phyloP scores from a whole-genome alignment of 2,329 filamentous ascomycete species.

The Elsinoe necatrix region DNA sequence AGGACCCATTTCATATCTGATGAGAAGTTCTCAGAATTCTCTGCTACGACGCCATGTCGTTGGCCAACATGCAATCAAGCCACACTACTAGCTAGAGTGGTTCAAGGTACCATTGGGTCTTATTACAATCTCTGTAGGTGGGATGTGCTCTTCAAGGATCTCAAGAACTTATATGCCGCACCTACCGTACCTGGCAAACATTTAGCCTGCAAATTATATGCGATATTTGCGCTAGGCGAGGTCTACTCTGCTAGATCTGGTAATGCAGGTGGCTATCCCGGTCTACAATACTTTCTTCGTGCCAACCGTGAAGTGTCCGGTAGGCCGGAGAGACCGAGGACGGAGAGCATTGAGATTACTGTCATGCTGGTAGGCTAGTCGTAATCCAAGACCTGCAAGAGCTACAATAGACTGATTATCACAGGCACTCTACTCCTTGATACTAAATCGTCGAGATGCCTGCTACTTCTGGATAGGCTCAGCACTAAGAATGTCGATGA shows the following conservation, averaged over 20 bases:
- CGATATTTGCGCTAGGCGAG: slow-evolving; percentile 41
- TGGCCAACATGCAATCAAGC: slow-evolving; percentile 36
- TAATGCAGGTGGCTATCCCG: slow-evolving; percentile 33
- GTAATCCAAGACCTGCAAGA: background rate
- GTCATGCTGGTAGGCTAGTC: slow-evolving; percentile 36
- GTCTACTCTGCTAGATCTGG: slow-evolving; percentile 37
- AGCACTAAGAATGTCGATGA: slow-evolving; percentile 37
- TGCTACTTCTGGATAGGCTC: slow-evolving; percentile 39
- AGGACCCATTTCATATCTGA: slow-evolving; percentile 29
- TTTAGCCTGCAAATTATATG: slow-evolving; percentile 36
- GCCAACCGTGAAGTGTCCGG: slow-evolving; percentile 35
- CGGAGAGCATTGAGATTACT: slow-evolving; percentile 39
- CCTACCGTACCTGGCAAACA: slow-evolving; percentile 29
- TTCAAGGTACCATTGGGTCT: slow-evolving; percentile 34
- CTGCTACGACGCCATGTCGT: slow-evolving; percentile 27
- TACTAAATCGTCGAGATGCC: slow-evolving; percentile 39
- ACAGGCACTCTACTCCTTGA: slow-evolving; percentile 39
- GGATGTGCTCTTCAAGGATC: slow-evolving; percentile 31
- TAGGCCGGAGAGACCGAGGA: slow-evolving; percentile 35
- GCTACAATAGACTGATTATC: slow-evolving; percentile 3
- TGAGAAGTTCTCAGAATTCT: slow-evolving; percentile 28
- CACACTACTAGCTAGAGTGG: slow-evolving; percentile 34
- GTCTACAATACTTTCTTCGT: slow-evolving; percentile 37
- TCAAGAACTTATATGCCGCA: slow-evolving; percentile 34
- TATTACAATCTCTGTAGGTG: slow-evolving; percentile 38